Percentiles rank a stretch among this genome's conserved stretches.
Conservation (phyloP, 23 red algal species). For the Gracilariopsis chorda region DNA sequence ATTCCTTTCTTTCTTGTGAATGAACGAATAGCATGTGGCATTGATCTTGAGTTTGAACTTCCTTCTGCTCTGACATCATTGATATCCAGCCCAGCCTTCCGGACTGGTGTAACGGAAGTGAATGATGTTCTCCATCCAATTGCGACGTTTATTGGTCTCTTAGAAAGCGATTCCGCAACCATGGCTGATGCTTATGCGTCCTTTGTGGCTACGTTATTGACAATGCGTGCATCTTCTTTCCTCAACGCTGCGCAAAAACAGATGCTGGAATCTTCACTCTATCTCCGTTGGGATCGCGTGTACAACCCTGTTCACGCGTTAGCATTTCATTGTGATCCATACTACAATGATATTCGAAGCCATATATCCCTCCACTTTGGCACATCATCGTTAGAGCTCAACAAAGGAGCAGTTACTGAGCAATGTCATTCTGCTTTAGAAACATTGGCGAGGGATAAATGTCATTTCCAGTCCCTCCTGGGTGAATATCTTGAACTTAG, state of each 20-base stretch:
- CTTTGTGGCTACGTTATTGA: not conserved
- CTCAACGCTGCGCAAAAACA: not conserved
- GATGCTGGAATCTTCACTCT: not conserved
- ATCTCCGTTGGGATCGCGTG: not conserved
- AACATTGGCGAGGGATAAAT: not conserved
- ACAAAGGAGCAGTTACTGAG: not conserved
- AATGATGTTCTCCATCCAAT: not conserved
- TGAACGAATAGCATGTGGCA: not conserved
- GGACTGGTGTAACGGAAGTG: not conserved
- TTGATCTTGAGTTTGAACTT: not conserved
- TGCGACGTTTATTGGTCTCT: not conserved
- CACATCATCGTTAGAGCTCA: not conserved
- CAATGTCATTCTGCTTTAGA: not conserved
- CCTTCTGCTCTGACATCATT: not conserved
- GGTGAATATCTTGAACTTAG: not conserved
- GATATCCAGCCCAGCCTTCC: not conserved
- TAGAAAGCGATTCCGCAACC: not conserved
- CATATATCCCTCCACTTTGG: not conserved
- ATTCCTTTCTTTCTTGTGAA: not conserved
- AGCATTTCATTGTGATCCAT: not conserved
- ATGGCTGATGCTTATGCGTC: constrained; percentile 10
- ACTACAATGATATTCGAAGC: not conserved
- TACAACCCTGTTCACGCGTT: not conserved
- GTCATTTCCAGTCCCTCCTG: not conserved
- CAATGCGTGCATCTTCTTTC: not conserved